Base-by-base conservation (phyloP, 75 land plant species). In the Pseudotsuga menziesii region DNA sequence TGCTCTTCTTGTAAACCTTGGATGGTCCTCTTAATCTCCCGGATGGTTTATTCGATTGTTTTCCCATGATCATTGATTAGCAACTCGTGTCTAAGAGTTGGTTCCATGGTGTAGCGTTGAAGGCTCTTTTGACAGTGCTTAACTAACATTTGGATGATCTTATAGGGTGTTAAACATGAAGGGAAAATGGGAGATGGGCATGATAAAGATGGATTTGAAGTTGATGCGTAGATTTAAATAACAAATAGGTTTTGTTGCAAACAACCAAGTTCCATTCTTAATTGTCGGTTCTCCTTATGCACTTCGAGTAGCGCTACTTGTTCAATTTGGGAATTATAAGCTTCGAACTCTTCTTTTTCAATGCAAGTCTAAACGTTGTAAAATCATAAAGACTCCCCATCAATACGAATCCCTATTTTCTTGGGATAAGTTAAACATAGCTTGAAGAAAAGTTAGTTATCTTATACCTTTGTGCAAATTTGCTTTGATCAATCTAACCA, bases 1-100 rank as follows among this genome's bases (percentile, higher is more conserved):
- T 73, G 48, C 70, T 81, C 78, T 77, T 75, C 78, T 78, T 93
- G 92, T 59, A 91, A 55, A 11, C 77, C 27, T 79, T 86, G 85
- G 39, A 94, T 78, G 32, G 84, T 85, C 41, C 72, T 75, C 60
- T 76, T 72, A 23, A 94, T 88, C 72, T 90, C 91, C 73, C 73
- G 80, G 20, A 87, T 80, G 13, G 67, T 77, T 57, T 60, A 63
- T 12, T 88, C 91, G 12, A 83, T 78, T 36, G 77, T 76, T 55
- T 75, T 84, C 52, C 76, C 84, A 54, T 67, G 60, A 57, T 79
- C 80, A 54, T 76, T 35, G 35, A 35, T 32, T 32, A n/a, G 77
- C 22, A 55, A 80, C 32, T 62, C 81, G 1, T 29, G 61, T 72
- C 55, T 39, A 82, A 89, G 56, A 88, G 89, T 29, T 89, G 80